These are phyloP conservation scores for Lanmaoa rubissima DNA, from an alignment of 768 basidiomycete genomes.

Conservation along the genomic window DNA sequence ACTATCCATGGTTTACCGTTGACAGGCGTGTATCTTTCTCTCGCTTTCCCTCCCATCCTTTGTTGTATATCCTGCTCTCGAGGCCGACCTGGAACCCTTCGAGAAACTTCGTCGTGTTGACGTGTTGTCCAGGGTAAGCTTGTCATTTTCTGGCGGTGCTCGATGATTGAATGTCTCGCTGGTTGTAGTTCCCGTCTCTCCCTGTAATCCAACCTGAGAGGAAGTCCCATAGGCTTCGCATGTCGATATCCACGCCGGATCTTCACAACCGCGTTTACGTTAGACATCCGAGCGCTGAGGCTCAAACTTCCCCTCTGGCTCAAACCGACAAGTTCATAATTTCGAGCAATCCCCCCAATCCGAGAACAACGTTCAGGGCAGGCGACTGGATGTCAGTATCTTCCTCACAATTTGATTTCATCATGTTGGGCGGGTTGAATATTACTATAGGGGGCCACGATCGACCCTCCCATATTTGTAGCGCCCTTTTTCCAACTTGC, in stretches of 20 bases:
- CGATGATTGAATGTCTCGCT: not conserved
- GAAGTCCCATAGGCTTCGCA: conserved; percentile 28
- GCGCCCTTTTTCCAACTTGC: not conserved
- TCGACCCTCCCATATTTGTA: conserved; percentile 12
- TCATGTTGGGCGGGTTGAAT: conserved; percentile 5
- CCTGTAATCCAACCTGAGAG: conserved; percentile 23
- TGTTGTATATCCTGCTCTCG: conserved; percentile 54
- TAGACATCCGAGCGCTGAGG: not conserved
- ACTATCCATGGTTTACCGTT: conserved; percentile 2
- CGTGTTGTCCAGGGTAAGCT: conserved; percentile 25
- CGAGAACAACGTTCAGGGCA: conserved; percentile 59
- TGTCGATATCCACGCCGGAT: conserved; percentile 35
- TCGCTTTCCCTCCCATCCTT: conserved; percentile 47
- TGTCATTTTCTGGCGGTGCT: not conserved
- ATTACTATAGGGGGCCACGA: conserved; percentile 14
- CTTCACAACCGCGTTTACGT: conserved; percentile 25
- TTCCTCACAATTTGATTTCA: conserved; percentile 22
- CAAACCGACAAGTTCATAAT: conserved; percentile 48
- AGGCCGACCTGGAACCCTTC: conserved; percentile 61
- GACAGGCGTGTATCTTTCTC: conserved; percentile 56
- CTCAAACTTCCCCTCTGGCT: not conserved
- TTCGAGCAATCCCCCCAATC: conserved; percentile 71
- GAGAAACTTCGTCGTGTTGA: conserved; percentile 52
- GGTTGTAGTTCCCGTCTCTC: conserved; percentile 18
- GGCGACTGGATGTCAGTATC: conserved; percentile 76